Evolutionary conservation across 192 early-diverging fungal species (phyloP).

Genomic region (Backusella circina): DNA sequence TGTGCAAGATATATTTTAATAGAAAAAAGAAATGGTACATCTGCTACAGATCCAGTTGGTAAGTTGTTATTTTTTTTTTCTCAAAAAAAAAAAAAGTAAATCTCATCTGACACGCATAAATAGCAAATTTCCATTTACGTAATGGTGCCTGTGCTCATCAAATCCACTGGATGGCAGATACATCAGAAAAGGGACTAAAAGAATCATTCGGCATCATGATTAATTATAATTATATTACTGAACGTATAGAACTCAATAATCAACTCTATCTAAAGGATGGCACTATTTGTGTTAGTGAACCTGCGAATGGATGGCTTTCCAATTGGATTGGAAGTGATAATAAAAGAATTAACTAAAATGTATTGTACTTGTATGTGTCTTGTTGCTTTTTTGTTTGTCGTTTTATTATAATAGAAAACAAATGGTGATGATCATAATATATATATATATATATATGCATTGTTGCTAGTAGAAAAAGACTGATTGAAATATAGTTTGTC

Average conservation of each 20-base stretch:
- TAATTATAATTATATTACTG: slow-evolving; percentile 85
- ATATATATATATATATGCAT: not conserved
- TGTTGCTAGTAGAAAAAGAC: not conserved
- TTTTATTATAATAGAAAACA: not conserved
- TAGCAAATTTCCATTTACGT: slow-evolving; percentile 90
- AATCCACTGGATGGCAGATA: slow-evolving; percentile 88
- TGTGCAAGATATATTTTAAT: slow-evolving; percentile 53
- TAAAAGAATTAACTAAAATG: not conserved
- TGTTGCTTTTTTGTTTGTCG: not conserved
- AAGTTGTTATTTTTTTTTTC: slow-evolving; percentile 11
- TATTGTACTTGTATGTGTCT: not conserved
- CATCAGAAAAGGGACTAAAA: slow-evolving; percentile 70
- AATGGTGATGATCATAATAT: not conserved
- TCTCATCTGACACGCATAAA: not conserved
- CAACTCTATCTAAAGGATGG: slow-evolving; percentile 65
- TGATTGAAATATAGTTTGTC: no score
- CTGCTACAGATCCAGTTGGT: slow-evolving; percentile 84
- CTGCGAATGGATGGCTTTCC: slow-evolving; percentile 1
- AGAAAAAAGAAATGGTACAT: slow-evolving; percentile 56
- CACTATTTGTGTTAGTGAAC: slow-evolving; percentile 47
- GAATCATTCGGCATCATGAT: slow-evolving; percentile 94
- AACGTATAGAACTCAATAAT: slow-evolving; percentile 80
- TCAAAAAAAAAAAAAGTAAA: no score
- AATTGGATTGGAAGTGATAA: slow-evolving; percentile 1
- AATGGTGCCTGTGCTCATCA: slow-evolving; percentile 90